Percentiles rank a stretch among this genome's conserved stretches.
Conservation (phyloP, 805 yeast species). For the Trichomonascus vanleenenianus region DNA sequence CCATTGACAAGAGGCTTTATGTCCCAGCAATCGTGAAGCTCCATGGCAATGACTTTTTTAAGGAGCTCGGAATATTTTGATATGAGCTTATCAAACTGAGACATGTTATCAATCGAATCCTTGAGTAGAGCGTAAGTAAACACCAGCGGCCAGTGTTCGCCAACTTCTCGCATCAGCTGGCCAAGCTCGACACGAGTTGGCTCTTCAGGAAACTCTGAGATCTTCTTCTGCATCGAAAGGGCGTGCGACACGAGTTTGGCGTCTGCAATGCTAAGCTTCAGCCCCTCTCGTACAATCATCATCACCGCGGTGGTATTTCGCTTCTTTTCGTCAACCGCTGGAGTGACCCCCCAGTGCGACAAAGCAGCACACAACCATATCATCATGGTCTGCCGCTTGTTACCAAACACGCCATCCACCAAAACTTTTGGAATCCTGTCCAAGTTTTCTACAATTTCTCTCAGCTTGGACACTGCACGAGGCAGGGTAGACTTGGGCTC, state of each 20-base stretch:
- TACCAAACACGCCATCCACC: background rate
- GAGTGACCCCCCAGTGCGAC: conserved; percentile 39
- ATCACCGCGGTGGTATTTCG: conserved; percentile 36
- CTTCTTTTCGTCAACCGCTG: conserved; percentile 32
- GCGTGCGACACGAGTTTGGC: conserved; percentile 44
- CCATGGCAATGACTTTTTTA: conserved; percentile 26
- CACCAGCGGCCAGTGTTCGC: conserved; percentile 41
- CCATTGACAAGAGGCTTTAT: conserved; percentile 63
- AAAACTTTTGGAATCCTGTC: background rate
- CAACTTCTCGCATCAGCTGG: conserved; percentile 44
- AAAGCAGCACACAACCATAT: conserved; percentile 46
- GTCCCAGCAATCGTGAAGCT: conserved; percentile 37
- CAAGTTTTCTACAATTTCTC: conserved; percentile 17
- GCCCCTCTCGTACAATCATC: conserved; percentile 55
- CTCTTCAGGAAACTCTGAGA: background rate
- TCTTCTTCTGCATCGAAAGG: conserved; percentile 26
- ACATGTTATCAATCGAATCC: conserved; percentile 27
- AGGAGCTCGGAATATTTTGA: conserved; percentile 16
- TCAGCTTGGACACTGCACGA: conserved; percentile 5
- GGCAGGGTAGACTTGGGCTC: conserved; percentile 6
- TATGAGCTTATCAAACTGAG: conserved; percentile 25
- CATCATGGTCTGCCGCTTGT: conserved; percentile 5
- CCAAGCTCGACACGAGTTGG: conserved; percentile 46
- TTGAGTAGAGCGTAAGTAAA: conserved; percentile 31
- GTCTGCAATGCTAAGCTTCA: conserved; percentile 54